Percentiles rank a stretch among this genome's conserved stretches.
These are phyloP conservation scores for Candida ipomoeae DNA, from an alignment of 805 yeast species.

Conservation along the genomic window DNA sequence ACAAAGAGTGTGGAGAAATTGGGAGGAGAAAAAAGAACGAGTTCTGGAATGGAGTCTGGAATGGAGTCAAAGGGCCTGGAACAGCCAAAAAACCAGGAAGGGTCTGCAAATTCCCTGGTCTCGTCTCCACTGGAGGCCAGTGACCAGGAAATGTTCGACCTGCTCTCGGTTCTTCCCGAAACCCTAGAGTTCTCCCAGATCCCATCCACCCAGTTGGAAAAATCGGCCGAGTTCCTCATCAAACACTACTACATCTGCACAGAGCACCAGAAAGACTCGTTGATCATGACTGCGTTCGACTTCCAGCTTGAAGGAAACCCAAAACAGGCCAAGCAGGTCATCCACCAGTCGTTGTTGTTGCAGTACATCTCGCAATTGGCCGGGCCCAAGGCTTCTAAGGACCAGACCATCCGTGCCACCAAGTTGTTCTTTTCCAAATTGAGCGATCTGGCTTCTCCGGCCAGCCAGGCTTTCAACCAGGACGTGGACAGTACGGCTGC, in stretches of 20 bases:
- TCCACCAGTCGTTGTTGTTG: constrained; percentile 73
- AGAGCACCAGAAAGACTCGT: constrained; percentile 85
- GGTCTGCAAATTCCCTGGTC: background rate
- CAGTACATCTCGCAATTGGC: constrained; percentile 60
- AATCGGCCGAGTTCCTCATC: constrained; percentile 49
- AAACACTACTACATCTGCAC: constrained; percentile 66
- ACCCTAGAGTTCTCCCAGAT: constrained; percentile 65
- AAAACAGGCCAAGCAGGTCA: constrained; percentile 54
- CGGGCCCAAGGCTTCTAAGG: constrained; percentile 29
- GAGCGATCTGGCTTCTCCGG: constrained; percentile 50
- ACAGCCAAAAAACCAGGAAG: background rate
- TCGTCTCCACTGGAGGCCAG: background rate
- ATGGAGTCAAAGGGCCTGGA: background rate
- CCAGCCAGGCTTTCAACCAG: constrained; percentile 61
- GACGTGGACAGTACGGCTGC: constrained; percentile 71
- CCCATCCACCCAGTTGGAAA: constrained; percentile 42
- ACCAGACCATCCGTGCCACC: constrained; percentile 40
- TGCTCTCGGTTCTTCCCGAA: constrained; percentile 54
- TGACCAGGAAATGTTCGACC: constrained; percentile 38
- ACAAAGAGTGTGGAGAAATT: too few species aligned
- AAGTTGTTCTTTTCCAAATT: constrained; percentile 67
- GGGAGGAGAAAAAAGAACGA: too few species aligned
- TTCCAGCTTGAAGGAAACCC: constrained; percentile 62
- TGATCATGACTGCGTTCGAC: constrained; percentile 91
- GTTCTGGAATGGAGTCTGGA: too few species aligned